phyloP scores from a whole-genome alignment of 2,329 filamentous ascomycete genomes.

The Fusarium sp. region DNA sequence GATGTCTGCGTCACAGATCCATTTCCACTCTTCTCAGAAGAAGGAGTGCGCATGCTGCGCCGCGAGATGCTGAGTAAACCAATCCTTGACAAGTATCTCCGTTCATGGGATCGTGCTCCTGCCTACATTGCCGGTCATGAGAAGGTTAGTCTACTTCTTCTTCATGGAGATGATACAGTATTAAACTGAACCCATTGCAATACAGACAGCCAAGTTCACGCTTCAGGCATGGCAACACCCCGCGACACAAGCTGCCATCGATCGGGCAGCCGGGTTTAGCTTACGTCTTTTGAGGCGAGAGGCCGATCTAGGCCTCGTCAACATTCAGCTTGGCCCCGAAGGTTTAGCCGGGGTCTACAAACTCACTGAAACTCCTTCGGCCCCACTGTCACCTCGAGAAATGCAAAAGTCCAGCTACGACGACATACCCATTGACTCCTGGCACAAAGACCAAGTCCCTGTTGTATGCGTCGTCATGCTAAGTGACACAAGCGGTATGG shows the following conservation, averaged over 20 bases:
- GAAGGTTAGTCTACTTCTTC: background rate
- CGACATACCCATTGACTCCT: conserved; percentile 14
- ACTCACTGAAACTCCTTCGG: background rate
- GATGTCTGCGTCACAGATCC: conserved; percentile 1
- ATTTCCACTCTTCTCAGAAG: background rate
- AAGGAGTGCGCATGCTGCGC: background rate
- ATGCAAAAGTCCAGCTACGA: conserved; percentile 7
- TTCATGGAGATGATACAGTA: too few species aligned
- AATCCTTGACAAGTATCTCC: background rate
- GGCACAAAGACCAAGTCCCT: conserved; percentile 31
- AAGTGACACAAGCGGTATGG: conserved; percentile 28
- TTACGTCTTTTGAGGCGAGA: background rate
- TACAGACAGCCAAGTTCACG: background rate
- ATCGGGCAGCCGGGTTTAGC: background rate
- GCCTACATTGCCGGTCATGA: conserved; percentile 7
- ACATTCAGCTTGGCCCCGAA: conserved; percentile 5
- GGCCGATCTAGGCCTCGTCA: background rate
- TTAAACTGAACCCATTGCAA: fast-evolving
- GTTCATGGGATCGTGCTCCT: background rate
- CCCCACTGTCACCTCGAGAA: background rate
- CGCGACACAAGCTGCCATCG: background rate
- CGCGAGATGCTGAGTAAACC: background rate
- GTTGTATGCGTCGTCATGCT: conserved; percentile 34
- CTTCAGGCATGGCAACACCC: conserved; percentile 7
- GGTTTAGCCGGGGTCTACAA: conserved; percentile 5